Evolutionary conservation across 139 green algal species (phyloP).

Genomic region (Pseudopediastrum boryanum): DNA sequence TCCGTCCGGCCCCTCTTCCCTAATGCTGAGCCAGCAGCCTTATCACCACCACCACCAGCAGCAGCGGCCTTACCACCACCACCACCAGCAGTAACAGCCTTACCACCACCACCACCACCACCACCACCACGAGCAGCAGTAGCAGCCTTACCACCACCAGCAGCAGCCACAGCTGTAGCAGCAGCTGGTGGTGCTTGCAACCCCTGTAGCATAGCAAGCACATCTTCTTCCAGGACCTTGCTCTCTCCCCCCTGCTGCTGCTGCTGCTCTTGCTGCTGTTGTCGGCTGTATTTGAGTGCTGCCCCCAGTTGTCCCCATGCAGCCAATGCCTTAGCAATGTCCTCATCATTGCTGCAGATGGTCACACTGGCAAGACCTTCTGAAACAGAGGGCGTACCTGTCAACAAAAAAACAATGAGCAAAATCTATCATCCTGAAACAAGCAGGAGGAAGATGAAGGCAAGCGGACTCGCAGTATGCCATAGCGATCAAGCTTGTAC

Average conservation of each 20-base stretch:
- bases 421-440: too few species aligned
- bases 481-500: too few species aligned
- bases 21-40: not conserved
- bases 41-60: not conserved
- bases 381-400: conserved; percentile 29
- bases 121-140: not conserved
- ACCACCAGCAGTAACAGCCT: conserved; percentile 35
- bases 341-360: conserved; percentile 44
- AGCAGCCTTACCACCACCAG: not conserved
- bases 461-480: too few species aligned
- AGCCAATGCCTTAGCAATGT: conserved; percentile 20
- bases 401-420: too few species aligned
- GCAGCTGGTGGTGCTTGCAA: too few species aligned
- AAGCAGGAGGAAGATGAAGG: too few species aligned
- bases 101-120: conserved; percentile 36
- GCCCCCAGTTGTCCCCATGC: conserved; percentile 41
- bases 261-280: conserved; percentile 46
- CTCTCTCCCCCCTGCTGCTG: conserved; percentile 68
- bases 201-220: not conserved
- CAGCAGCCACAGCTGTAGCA: not conserved
- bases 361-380: conserved; percentile 67
- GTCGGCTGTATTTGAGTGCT: conserved; percentile 59
- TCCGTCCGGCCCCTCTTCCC: too few species aligned
- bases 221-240: conserved; percentile 10
- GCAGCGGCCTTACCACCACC: not conserved